phyloP scores from a whole-genome alignment of 1,284 basidiomycete species.

The Leucoagaricus sp. region DNA sequence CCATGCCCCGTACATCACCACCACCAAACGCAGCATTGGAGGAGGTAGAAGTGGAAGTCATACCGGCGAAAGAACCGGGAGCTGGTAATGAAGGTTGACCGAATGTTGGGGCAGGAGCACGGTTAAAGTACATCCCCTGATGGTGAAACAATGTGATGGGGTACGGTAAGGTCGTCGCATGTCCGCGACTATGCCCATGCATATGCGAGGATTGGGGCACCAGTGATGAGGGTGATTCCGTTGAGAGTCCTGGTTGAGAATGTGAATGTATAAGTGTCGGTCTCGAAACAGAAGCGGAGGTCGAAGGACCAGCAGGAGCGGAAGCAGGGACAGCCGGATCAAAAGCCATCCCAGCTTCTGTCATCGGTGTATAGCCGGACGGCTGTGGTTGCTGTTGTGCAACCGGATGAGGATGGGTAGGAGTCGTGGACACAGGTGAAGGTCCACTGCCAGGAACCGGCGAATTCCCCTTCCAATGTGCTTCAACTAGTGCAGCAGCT shows the following conservation, averaged over 20 bases:
- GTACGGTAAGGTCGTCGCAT: neutral
- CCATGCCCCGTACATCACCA: neutral
- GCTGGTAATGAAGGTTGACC: slow-evolving; percentile 4
- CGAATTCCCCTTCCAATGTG: neutral
- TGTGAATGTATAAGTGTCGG: neutral
- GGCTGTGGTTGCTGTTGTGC: no score
- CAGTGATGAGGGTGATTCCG: no score
- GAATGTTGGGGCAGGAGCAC: neutral
- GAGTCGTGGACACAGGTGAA: neutral
- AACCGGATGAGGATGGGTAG: no score
- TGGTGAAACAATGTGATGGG: neutral
- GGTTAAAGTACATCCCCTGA: neutral
- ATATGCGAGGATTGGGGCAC: no score
- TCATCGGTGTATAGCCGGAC: no score
- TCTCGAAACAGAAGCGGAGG: neutral
- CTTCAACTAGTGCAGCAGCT: neutral
- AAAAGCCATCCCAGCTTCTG: no score
- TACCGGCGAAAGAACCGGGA: neutral
- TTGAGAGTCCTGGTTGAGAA: no score
- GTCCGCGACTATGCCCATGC: no score
- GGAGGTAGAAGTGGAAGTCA: neutral
- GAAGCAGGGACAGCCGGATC: neutral
- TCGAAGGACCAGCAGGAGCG: neutral
- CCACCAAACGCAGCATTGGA: neutral
- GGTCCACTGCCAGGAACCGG: neutral